Evolutionary conservation across 495 filamentous ascomycete genomes (phyloP).

Genomic region (Ramalina peruviana): DNA sequence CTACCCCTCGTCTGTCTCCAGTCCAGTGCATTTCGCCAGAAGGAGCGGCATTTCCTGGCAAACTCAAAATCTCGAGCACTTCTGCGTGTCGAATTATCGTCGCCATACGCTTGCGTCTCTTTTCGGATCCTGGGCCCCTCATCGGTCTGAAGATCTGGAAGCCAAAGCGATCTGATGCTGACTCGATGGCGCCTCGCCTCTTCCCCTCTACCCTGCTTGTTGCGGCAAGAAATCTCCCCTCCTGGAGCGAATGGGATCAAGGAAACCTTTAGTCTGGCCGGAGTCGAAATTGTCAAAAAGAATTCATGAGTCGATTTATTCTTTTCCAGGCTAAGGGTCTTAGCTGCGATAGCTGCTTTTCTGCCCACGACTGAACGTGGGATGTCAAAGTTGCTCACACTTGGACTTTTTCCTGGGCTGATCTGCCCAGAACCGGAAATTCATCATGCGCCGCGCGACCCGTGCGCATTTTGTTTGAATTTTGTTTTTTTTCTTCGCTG

Average conservation of each 20-base stretch:
- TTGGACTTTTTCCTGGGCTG: neutral
- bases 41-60: neutral
- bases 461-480: too few species aligned
- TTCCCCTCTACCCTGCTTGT: conserved; percentile 1
- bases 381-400: conserved; percentile 1
- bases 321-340: conserved; percentile 2
- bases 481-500: too few species aligned
- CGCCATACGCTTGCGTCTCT: neutral
- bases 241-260: conserved; percentile 9
- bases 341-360: conserved; percentile 1
- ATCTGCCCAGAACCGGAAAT: too few species aligned
- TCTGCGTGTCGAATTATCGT: neutral
- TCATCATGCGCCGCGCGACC: too few species aligned
- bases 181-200: neutral
- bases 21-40: too few species aligned
- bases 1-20: too few species aligned
- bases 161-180: conserved; percentile 1
- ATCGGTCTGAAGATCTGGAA: conserved; percentile 6
- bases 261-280: conserved; percentile 6
- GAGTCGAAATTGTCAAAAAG: neutral
- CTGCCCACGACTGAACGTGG: conserved; percentile 9
- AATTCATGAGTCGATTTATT: conserved; percentile 1
- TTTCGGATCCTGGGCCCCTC: conserved; percentile 1
- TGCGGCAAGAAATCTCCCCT: conserved; percentile 5
- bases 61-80: neutral